These are phyloP conservation scores for Nitzschia putrida DNA, from an alignment of 108 stramenopile species.

Conservation along the genomic window DNA sequence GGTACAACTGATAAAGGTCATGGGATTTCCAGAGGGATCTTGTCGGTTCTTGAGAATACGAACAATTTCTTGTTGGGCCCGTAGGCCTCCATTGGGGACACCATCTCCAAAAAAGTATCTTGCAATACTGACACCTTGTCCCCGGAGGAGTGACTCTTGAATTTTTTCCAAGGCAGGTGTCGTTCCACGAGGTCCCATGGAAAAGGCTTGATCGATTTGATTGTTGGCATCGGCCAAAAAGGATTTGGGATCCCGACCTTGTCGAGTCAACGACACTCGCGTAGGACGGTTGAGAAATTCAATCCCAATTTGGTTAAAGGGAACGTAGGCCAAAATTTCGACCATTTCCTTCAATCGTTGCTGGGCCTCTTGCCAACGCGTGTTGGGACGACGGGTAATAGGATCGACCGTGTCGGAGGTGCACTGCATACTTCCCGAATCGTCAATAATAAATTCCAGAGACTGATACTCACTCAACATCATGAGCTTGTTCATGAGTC, in stretches of 20 bases:
- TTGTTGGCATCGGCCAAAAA: conserved; percentile 43
- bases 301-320: conserved; percentile 42
- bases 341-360: conserved; percentile 50
- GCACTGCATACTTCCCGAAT: conserved; percentile 45
- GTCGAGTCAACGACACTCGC: conserved; percentile 27
- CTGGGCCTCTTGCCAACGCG: conserved; percentile 47
- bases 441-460: conserved; percentile 54
- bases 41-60: conserved; percentile 38
- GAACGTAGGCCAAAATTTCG: conserved; percentile 50
- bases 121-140: conserved; percentile 36
- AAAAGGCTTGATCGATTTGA: conserved; percentile 42
- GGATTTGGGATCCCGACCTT: conserved; percentile 33
- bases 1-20: conserved; percentile 57
- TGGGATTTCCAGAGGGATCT: conserved; percentile 42
- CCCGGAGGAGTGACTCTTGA: conserved; percentile 44
- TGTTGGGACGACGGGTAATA: conserved; percentile 18
- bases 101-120: conserved; percentile 62
- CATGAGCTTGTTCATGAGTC: conserved; percentile 53
- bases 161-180: conserved; percentile 50
- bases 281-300: conserved; percentile 49
- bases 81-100: conserved; percentile 46
- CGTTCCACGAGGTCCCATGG: conserved; percentile 32
- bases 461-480: conserved; percentile 41
- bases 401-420: conserved; percentile 39
- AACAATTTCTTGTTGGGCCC: conserved; percentile 41